Evolutionary conservation across 805 yeast species (phyloP).

Genomic region (Kodamaea kakaduensis): DNA sequence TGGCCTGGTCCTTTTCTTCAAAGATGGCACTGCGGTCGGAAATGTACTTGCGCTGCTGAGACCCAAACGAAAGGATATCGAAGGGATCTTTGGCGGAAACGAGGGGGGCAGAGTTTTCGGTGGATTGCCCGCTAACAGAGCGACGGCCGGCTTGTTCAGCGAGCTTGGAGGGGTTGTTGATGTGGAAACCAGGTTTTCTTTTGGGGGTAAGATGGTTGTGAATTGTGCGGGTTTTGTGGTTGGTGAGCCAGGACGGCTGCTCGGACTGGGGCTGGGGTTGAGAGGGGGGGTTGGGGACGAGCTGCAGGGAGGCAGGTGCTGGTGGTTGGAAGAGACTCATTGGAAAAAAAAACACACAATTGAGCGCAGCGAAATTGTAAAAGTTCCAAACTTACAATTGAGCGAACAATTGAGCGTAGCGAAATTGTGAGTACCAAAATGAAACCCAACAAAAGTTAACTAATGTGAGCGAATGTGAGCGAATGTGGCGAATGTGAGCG

Average conservation of each 20-base stretch:
- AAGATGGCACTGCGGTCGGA: conserved; percentile 18
- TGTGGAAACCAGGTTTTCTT: conserved; percentile 38
- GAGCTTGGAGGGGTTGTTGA: conserved; percentile 21
- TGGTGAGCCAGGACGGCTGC: conserved; percentile 37
- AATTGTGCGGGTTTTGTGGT: conserved; percentile 32
- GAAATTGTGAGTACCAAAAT: too few species aligned
- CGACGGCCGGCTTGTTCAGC: conserved; percentile 9
- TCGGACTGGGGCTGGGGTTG: conserved; percentile 7
- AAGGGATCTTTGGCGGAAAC: conserved; percentile 21
- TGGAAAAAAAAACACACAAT: conserved; percentile 4
- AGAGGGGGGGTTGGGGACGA: too few species aligned
- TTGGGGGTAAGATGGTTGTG: conserved; percentile 41
- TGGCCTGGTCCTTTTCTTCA: conserved; percentile 27
- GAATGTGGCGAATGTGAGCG: too few species aligned
- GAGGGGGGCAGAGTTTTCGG: conserved; percentile 9
- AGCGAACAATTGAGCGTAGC: too few species aligned
- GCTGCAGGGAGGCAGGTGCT: too few species aligned
- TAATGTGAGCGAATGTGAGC: too few species aligned
- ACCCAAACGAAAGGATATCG: conserved; percentile 36
- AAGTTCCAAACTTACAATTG: not conserved
- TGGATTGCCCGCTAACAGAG: conserved; percentile 6
- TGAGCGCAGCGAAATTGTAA: not conserved
- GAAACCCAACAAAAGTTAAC: too few species aligned
- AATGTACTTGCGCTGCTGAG: conserved; percentile 20
- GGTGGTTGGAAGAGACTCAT: too few species aligned